Evolutionary conservation across 805 yeast genomes (phyloP).

Genomic region (Torulaspora franciscae): DNA sequence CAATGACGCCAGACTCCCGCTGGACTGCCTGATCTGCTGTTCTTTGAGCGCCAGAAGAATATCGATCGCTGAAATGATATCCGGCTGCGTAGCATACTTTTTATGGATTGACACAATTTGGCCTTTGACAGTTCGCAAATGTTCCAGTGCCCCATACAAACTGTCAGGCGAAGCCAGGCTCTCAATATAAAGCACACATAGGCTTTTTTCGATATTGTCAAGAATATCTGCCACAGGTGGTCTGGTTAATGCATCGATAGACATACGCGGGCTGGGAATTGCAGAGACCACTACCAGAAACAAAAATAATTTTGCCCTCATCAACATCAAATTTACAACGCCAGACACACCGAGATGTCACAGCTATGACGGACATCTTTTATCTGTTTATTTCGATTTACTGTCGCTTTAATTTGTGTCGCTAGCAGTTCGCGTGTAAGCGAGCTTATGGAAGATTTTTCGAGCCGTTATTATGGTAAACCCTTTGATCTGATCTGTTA

Average conservation of each 20-base stretch:
- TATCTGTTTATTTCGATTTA: background rate
- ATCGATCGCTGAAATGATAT: conserved; percentile 7
- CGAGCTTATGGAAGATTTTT: background rate
- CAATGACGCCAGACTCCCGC: background rate
- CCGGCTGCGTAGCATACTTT: conserved; percentile 4
- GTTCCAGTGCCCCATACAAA: conserved; percentile 1
- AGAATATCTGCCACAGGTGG: background rate
- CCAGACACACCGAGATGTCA: background rate
- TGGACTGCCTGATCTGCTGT: conserved; percentile 3
- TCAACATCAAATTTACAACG: background rate
- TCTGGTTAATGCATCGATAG: background rate
- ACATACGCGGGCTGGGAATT: background rate
- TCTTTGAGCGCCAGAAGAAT: conserved; percentile 4
- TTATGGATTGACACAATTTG: background rate
- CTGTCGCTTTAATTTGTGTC: conserved; percentile 5
- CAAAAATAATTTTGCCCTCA: background rate
- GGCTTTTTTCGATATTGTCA: conserved; percentile 2
- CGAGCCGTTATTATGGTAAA: background rate
- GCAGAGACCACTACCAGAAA: background rate
- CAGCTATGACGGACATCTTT: background rate
- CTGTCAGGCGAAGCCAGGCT: background rate
- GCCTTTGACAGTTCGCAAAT: background rate
- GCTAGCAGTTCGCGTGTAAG: background rate
- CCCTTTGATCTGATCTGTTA: background rate
- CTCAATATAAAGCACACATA: conserved; percentile 1